These are phyloP conservation scores for Leccinum arenicola DNA, from an alignment of 768 basidiomycete species.

Conservation along the genomic window DNA sequence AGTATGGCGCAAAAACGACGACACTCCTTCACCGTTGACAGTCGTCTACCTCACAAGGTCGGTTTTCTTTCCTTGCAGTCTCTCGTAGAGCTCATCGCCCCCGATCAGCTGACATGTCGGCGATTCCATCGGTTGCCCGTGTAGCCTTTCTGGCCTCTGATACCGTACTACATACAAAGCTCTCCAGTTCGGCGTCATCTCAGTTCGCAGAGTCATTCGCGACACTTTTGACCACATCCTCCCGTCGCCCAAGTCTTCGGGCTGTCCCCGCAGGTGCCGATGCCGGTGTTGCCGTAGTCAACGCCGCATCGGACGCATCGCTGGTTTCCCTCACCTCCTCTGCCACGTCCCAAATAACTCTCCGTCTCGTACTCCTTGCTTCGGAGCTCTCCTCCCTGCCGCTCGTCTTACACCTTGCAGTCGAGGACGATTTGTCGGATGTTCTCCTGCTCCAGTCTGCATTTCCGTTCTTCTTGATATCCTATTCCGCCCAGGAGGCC, in stretches of 20 bases:
- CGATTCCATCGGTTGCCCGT: slow-evolving; percentile 51
- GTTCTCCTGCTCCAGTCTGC: slow-evolving; percentile 74
- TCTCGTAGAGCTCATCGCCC: slow-evolving; percentile 6
- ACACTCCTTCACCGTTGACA: background rate
- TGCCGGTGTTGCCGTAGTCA: slow-evolving; percentile 54
- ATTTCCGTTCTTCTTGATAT: slow-evolving; percentile 80
- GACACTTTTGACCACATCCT: slow-evolving; percentile 33
- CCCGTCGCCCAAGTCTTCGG: slow-evolving; percentile 42
- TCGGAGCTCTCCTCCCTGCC: slow-evolving; percentile 62
- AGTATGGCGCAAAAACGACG: background rate
- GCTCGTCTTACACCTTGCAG: slow-evolving; percentile 70
- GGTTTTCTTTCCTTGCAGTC: background rate
- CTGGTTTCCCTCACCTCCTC: slow-evolving; percentile 62
- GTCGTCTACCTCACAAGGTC: slow-evolving; percentile 6
- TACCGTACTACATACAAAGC: slow-evolving; percentile 56
- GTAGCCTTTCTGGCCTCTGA: slow-evolving; percentile 74
- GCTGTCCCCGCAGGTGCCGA: slow-evolving; percentile 65
- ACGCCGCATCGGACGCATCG: slow-evolving; percentile 36
- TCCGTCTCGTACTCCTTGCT: slow-evolving; percentile 66
- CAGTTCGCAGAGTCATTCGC: slow-evolving; percentile 33
- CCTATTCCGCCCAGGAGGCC: slow-evolving; percentile 72
- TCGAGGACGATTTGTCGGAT: slow-evolving; percentile 65
- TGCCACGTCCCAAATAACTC: slow-evolving; percentile 49
- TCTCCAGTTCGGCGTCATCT: slow-evolving; percentile 40
- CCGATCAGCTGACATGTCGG: slow-evolving; percentile 20